Evolutionary conservation across 129 eudicot species (phyloP), one percentile per base, ranked within the genome.

Genomic region (Flaveria ramosissima): DNA sequence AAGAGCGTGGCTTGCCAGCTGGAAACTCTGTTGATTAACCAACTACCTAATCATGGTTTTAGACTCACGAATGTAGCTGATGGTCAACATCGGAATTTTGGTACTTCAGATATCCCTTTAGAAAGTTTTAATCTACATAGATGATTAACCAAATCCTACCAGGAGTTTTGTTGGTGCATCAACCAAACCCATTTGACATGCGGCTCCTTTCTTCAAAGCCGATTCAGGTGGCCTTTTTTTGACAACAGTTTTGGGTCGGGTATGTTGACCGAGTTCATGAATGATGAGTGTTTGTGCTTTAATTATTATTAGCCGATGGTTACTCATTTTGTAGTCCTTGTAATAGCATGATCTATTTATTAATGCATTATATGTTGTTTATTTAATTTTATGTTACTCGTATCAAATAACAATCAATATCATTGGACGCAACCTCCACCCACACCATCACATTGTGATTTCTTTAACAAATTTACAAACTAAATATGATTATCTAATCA

Each of bases 51-150:
- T 71, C 88, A 59, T 57, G 98, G 98, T 45, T 94, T 91, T 76
- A 85, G 69, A 72, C 90, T 94, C 16, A 80, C 93, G 21, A 94
- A 94, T 74, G 46, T 94, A 15, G 93, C 93, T 20, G 98, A 94
- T 71, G 98, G 98, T 60, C 90, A 88, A 68, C 98, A 94, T 77
- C 86, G 97, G 7, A 89, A 94, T 71, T 94, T 94, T 79, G 98
- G 98, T 61, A 87, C 98, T 1, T 82, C 83, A 48, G 84, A 85
- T 63, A 17, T 71, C 67, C 73, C 89, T 62, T 45, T 83, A 19
- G 97, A 86, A 76, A 81, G 78, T 46, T 80, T 84, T 30, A 71
- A 68, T 50, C 47, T 83, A 70, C 85, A 71, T 78, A 84, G 92
- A 79, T 93, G 77, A 90, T 62, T 41, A 55, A 66, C 26, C 76